These are phyloP conservation scores for Yarrowia sp. DNA, from an alignment of 805 yeast genomes.

Conservation along the genomic window DNA sequence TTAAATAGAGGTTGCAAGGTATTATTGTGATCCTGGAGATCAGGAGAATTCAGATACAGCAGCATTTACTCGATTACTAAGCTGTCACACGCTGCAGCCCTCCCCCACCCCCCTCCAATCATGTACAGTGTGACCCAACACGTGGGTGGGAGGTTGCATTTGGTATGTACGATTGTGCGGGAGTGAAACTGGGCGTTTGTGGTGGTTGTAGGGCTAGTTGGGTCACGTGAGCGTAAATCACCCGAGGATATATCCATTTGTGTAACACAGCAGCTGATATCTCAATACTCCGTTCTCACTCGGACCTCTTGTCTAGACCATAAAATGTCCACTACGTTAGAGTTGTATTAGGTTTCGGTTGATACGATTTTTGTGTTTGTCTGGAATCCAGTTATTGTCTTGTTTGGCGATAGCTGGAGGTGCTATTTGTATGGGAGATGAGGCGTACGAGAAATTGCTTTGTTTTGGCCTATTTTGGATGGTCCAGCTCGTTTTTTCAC, in stretches of 20 bases:
- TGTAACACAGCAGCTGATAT: no score
- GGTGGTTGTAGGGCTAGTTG: background rate
- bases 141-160: conserved; percentile 11
- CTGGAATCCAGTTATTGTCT: background rate
- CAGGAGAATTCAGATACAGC: no score
- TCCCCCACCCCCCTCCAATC: background rate
- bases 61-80: no score
- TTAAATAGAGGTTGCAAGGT: no score
- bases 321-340: background rate
- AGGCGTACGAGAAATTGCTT: no score
- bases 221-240: background rate
- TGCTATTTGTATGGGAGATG: no score
- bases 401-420: no score
- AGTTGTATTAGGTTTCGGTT: conserved; percentile 6
- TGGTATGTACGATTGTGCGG: conserved; percentile 19
- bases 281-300: no score
- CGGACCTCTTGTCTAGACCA: no score
- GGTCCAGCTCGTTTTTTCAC: background rate
- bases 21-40: no score
- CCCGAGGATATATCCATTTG: no score
- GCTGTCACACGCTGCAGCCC: background rate
- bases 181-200: background rate
- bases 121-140: background rate
- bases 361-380: background rate
- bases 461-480: background rate